Evolutionary conservation across 257 asterid species (phyloP).

Genomic region (Plectranthus barbatus): DNA sequence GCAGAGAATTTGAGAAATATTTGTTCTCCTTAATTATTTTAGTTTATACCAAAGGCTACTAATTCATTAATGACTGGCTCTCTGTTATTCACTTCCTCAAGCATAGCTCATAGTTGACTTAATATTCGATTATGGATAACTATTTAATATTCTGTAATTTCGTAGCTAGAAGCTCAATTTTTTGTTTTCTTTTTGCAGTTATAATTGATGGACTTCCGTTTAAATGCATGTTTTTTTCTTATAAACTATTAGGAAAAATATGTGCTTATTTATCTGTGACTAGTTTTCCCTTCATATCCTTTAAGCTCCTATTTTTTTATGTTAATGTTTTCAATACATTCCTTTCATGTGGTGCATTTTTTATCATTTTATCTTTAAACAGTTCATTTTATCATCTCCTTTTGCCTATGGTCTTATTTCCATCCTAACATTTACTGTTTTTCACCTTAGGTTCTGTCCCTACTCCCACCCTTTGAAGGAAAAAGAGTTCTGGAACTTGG

Average conservation of each 20-base stretch:
- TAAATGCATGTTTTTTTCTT: too few species aligned
- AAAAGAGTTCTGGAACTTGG: slow-evolving; percentile 88
- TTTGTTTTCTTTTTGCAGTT: background rate
- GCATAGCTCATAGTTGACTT: background rate
- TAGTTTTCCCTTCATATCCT: background rate
- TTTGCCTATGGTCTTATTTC: background rate
- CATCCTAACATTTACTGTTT: background rate
- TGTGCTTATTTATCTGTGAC: background rate
- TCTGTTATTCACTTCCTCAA: background rate
- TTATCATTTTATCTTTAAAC: background rate
- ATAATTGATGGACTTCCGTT: background rate
- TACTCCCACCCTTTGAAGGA: slow-evolving; percentile 79
- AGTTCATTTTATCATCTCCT: background rate
- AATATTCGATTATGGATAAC: background rate
- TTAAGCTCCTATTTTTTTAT: background rate
- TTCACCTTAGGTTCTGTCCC: slow-evolving; percentile 56
- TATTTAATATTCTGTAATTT: background rate
- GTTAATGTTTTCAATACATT: background rate
- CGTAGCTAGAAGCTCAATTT: background rate
- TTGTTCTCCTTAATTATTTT: background rate
- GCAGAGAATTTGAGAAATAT: background rate
- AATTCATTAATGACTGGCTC: too few species aligned
- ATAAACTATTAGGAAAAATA: too few species aligned
- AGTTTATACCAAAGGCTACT: background rate
- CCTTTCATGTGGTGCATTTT: background rate